Conservation (phyloP, 495 filamentous ascomycete species). For the Aspergillus hancockii region DNA sequence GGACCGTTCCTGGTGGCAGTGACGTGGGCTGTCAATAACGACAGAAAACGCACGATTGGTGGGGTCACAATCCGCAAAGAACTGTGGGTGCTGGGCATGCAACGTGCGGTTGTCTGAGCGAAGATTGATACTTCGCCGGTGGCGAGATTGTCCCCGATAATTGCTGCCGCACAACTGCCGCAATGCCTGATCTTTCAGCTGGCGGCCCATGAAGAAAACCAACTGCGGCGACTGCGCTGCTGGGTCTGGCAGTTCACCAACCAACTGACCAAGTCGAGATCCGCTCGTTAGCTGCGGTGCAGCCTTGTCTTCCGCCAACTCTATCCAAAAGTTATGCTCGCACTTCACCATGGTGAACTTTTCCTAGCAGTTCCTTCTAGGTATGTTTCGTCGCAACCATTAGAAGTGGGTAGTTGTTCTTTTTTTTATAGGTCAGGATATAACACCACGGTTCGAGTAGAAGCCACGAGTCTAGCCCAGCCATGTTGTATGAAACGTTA, state of each 20-base stretch:
- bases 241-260: conserved; percentile 7
- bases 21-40: not conserved
- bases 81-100: conserved; percentile 10
- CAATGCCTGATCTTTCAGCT: conserved; percentile 12
- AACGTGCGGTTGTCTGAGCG: conserved; percentile 14
- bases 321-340: conserved; percentile 9
- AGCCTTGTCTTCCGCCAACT: conserved; percentile 3
- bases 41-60: conserved; percentile 1
- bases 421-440: no score
- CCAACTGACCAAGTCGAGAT: conserved; percentile 6
- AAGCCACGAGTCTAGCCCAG: no score
- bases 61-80: conserved; percentile 16
- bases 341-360: conserved; percentile 8
- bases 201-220: conserved; percentile 15
- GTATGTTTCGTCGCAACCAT: no score
- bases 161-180: conserved; percentile 16
- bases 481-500: no score
- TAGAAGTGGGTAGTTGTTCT: no score
- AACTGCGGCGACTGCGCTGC: conserved; percentile 10
- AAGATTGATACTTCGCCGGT: conserved; percentile 8
- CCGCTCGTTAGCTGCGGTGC: conserved; percentile 1
- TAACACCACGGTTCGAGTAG: no score
- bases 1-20: conserved; percentile 8
- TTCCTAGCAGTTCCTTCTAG: no score
- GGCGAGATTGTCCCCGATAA: conserved; percentile 7